Evolutionary conservation across 371 early-diverging fungal genomes (phyloP).

Genomic region (Coemansia sp.): DNA sequence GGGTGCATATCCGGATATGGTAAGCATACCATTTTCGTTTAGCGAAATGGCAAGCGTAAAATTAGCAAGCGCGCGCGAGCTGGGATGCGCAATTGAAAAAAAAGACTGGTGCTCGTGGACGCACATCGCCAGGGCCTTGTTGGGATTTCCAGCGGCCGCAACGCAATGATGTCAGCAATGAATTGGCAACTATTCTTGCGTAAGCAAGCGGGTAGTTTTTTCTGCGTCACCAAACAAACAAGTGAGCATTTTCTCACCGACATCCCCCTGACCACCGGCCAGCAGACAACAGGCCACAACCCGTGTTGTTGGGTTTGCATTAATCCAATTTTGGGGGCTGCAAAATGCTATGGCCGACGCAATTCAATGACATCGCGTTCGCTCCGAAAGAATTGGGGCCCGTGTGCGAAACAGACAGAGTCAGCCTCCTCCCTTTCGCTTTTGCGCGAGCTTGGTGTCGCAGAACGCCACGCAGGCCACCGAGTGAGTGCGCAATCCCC

Average conservation of each 20-base stretch:
- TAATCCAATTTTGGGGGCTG: background rate
- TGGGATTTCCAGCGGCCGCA: background rate
- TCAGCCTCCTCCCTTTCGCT: background rate
- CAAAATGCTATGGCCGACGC: background rate
- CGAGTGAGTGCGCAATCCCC: background rate
- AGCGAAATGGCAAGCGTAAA: background rate
- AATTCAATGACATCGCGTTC: background rate
- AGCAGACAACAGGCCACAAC: background rate
- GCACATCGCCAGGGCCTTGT: too few species aligned
- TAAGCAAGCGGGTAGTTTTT: too few species aligned
- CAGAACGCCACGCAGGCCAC: conserved; percentile 1
- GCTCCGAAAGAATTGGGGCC: background rate
- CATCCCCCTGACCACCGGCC: background rate
- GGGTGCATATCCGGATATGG: background rate
- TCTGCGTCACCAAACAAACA: too few species aligned
- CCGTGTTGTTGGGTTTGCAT: conserved; percentile 1
- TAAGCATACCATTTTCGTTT: background rate
- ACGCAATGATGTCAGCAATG: background rate
- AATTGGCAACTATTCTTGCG: background rate
- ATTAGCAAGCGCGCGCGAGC: background rate
- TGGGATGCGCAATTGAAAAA: background rate
- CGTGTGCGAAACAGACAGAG: conserved; percentile 1
- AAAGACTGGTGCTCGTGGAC: too few species aligned
- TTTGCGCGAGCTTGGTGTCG: conserved; percentile 1
- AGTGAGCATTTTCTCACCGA: too few species aligned